Evolutionary conservation across 2,329 filamentous ascomycete genomes (phyloP).

Genomic region (Penicillium vulpinum): DNA sequence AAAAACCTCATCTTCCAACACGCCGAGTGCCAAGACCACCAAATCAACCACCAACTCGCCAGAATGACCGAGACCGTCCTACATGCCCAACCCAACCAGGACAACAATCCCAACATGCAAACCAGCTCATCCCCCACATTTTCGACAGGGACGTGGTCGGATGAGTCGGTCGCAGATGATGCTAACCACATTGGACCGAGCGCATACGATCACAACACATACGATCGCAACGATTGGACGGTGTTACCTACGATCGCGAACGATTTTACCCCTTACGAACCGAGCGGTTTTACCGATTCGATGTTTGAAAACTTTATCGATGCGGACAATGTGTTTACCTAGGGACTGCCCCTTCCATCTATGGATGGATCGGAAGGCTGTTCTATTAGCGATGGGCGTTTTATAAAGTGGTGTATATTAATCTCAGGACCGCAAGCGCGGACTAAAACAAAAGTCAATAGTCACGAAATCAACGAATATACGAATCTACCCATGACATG

Average conservation of each 20-base stretch:
- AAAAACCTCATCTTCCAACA: constrained; percentile 26
- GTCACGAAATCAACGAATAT: neutral
- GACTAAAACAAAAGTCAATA: neutral
- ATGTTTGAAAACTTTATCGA: constrained; percentile 11
- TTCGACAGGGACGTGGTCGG: constrained; percentile 16
- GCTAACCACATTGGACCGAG: neutral
- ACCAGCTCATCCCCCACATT: constrained; percentile 10
- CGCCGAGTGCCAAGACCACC: constrained; percentile 19
- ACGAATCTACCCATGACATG: neutral
- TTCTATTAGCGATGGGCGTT: neutral
- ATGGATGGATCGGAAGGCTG: neutral
- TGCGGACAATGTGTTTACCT: constrained; percentile 1
- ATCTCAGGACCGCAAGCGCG: neutral
- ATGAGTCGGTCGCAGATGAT: constrained; percentile 11
- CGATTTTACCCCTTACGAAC: neutral
- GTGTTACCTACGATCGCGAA: neutral
- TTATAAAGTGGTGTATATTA: constrained; percentile 1
- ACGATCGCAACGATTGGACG: neutral
- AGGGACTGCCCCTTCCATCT: neutral
- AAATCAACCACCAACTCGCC: constrained; percentile 21
- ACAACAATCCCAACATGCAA: neutral
- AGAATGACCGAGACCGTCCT: constrained; percentile 17
- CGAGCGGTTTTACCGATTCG: neutral
- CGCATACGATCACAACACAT: neutral
- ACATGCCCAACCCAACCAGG: neutral